Conservation (phyloP, 306 rosid genomes). For the Begonia loranthoides region DNA sequence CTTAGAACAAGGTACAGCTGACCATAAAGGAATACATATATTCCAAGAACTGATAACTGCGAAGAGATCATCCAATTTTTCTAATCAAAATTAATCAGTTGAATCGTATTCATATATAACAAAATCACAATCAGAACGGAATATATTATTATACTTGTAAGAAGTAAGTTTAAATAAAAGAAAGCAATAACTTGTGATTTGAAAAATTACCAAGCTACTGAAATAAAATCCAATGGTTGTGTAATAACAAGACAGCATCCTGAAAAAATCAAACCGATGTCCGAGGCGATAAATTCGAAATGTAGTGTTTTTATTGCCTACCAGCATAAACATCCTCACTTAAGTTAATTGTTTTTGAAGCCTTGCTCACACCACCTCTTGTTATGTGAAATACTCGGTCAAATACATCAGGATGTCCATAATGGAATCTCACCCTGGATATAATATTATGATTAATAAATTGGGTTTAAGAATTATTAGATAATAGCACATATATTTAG, state of each 20-base stretch:
- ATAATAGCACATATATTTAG: neutral
- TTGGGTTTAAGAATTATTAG: slow-evolving; percentile 10
- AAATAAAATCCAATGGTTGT: slow-evolving; percentile 91
- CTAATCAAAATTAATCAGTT: slow-evolving; percentile 2
- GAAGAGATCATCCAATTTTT: slow-evolving; percentile 5
- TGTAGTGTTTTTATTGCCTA: slow-evolving; percentile 22
- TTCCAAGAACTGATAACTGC: slow-evolving; percentile 85
- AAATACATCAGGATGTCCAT: slow-evolving; percentile 96
- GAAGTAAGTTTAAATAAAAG: neutral
- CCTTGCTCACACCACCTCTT: slow-evolving; percentile 95
- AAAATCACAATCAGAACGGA: neutral
- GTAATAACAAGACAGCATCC: slow-evolving; percentile 93
- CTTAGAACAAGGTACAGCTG: slow-evolving; percentile 91
- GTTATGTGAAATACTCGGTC: slow-evolving; percentile 89
- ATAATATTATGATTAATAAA: slow-evolving; percentile 7
- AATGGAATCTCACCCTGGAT: slow-evolving; percentile 83
- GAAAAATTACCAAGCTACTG: slow-evolving; percentile 89
- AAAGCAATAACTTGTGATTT: too few species aligned
- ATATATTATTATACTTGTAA: too few species aligned
- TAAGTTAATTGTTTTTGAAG: slow-evolving; percentile 88
- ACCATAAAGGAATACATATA: slow-evolving; percentile 87
- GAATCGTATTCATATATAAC: neutral
- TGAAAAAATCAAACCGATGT: slow-evolving; percentile 80
- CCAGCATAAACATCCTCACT: slow-evolving; percentile 97
- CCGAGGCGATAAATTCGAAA: slow-evolving; percentile 51